A percentile compares a stretch with the other conserved stretches of the same genome.
Evolutionary conservation across 164 flowering plant species (phyloP).

Genomic region (Vitis cinerea): DNA sequence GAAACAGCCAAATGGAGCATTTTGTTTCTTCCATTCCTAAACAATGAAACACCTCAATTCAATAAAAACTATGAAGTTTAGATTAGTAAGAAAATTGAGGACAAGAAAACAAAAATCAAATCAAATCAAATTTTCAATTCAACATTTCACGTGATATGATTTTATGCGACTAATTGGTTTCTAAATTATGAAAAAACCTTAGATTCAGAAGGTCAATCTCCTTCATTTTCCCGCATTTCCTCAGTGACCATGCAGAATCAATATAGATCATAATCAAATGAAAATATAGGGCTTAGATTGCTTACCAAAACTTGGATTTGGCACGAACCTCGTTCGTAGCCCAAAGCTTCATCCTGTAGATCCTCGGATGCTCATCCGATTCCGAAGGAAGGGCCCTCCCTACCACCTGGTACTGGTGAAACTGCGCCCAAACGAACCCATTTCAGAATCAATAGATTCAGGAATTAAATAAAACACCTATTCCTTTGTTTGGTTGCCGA

Average conservation of each 20-base stretch:
- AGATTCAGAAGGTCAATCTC: neutral
- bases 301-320: conserved; percentile 35
- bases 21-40: no score
- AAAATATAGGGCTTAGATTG: neutral
- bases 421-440: conserved; percentile 19
- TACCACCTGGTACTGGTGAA: conserved; percentile 41
- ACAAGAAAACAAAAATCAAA: neutral
- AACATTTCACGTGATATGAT: no score
- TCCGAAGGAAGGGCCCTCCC: conserved; percentile 33
- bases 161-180: no score
- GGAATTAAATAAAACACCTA: no score
- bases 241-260: neutral
- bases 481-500: no score
- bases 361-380: conserved; percentile 31
- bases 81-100: neutral
- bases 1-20: no score
- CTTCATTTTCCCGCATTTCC: neutral
- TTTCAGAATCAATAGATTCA: neutral
- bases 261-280: neutral
- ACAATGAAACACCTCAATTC: no score
- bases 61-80: neutral
- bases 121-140: no score
- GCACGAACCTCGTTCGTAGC: conserved; percentile 35
- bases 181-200: no score
- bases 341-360: conserved; percentile 37